These are phyloP conservation scores for Fusarium agapanthi DNA, from an alignment of 2,329 filamentous ascomycete species.

Conservation along the genomic window DNA sequence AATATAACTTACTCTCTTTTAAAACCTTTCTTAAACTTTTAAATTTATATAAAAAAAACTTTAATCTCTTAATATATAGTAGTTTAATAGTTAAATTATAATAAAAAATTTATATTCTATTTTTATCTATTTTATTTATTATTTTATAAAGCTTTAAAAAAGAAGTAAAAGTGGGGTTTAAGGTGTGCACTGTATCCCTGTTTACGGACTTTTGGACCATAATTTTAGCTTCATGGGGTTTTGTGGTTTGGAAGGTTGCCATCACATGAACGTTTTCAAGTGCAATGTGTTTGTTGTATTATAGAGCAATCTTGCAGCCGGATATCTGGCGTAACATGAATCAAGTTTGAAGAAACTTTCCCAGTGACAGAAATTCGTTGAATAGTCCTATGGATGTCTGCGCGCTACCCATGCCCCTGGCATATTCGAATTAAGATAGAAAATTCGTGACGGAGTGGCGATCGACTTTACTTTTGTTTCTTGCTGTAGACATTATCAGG, in stretches of 20 bases:
- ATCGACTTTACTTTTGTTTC: slow-evolving; percentile 33
- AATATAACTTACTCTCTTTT: too few species aligned
- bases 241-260: background rate
- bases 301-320: background rate
- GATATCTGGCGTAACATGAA: background rate
- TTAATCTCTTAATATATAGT: too few species aligned
- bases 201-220: too few species aligned
- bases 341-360: background rate
- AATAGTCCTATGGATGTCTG: background rate
- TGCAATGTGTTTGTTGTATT: background rate
- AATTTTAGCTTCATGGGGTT: background rate
- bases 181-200: too few species aligned
- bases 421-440: background rate
- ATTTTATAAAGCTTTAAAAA: too few species aligned
- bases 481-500: slow-evolving; percentile 33
- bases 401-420: background rate
- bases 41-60: too few species aligned
- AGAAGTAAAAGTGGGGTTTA: too few species aligned
- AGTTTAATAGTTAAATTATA: too few species aligned
- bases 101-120: too few species aligned
- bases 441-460: background rate
- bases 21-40: too few species aligned
- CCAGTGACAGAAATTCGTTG: background rate
- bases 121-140: too few species aligned
- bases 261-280: background rate